These are phyloP conservation scores for Candida gorgasii DNA, from an alignment of 805 yeast genomes.

Conservation along the genomic window DNA sequence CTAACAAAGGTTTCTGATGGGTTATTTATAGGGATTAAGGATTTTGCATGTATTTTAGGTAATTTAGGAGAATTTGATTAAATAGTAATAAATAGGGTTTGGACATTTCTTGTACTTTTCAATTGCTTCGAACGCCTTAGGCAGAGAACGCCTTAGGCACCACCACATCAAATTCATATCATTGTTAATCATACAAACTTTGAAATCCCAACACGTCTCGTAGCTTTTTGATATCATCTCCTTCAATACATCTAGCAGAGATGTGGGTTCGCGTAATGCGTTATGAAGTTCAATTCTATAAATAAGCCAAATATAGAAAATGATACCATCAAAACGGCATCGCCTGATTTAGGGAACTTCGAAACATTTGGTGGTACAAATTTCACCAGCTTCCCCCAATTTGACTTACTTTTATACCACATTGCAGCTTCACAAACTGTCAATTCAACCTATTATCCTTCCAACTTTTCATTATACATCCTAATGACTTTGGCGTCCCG, in stretches of 20 bases:
- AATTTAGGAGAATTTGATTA: constrained; percentile 38
- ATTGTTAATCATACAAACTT: no score
- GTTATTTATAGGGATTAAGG: constrained; percentile 33
- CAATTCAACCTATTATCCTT: background rate
- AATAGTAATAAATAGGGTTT: background rate
- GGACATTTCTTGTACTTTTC: background rate
- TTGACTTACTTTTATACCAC: constrained; percentile 12
- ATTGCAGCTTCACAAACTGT: background rate
- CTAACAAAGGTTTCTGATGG: constrained; percentile 26
- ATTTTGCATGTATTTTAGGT: constrained; percentile 44
- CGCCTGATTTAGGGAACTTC: constrained; percentile 4
- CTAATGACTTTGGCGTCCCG: constrained; percentile 34
- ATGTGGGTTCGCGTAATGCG: no score
- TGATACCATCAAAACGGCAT: constrained; percentile 5
- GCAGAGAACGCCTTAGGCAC: no score
- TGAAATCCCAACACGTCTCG: no score
- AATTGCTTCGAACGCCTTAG: no score
- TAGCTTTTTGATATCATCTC: no score
- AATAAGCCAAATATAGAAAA: background rate
- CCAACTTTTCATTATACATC: constrained; percentile 14
- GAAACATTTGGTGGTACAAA: constrained; percentile 8
- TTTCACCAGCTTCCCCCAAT: constrained; percentile 7
- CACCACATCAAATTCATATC: no score
- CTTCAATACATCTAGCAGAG: background rate
- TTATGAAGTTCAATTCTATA: background rate